phyloP scores from a whole-genome alignment of 73 alveolate genomes.

The Paramecium primaurelia region DNA sequence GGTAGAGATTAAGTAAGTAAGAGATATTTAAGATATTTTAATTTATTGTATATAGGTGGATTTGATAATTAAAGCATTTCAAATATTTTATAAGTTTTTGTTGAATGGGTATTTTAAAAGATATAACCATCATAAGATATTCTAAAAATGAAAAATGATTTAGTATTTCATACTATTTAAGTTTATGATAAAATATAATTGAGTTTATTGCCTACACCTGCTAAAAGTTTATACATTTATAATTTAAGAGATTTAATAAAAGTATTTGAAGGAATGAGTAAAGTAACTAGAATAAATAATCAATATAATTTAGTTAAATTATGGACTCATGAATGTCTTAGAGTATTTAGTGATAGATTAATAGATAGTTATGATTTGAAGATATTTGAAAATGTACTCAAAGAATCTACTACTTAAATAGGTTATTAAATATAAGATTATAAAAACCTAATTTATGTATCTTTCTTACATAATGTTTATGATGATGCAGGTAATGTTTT shows the following conservation, averaged over 20 bases:
- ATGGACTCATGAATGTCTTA: slow-evolving; percentile 94
- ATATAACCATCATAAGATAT: neutral
- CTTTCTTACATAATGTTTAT: slow-evolving; percentile 34
- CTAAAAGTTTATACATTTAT: slow-evolving; percentile 81
- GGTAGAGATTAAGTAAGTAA: slow-evolving; percentile 67
- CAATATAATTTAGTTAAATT: slow-evolving; percentile 73
- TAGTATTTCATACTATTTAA: slow-evolving; percentile 23
- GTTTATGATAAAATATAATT: slow-evolving; percentile 30
- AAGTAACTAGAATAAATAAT: slow-evolving; percentile 57
- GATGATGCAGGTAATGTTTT: slow-evolving; percentile 53
- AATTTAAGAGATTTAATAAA: slow-evolving; percentile 91
- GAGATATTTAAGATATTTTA: slow-evolving; percentile 74
- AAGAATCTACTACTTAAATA: slow-evolving; percentile 70
- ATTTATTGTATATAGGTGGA: slow-evolving; percentile 62
- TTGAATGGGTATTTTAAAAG: slow-evolving; percentile 49
- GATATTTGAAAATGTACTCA: slow-evolving; percentile 76
- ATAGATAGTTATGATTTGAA: slow-evolving; percentile 65
- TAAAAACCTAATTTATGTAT: slow-evolving; percentile 60
- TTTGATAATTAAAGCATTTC: slow-evolving; percentile 62
- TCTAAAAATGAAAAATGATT: neutral
- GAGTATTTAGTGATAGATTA: slow-evolving; percentile 90
- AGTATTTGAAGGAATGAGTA: slow-evolving; percentile 93
- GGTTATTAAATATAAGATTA: slow-evolving; percentile 65
- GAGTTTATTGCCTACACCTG: slow-evolving; percentile 94
- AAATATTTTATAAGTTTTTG: slow-evolving; percentile 11